Conservation (phyloP, 306 rosid species). For the Lathyrus tuberosus region DNA sequence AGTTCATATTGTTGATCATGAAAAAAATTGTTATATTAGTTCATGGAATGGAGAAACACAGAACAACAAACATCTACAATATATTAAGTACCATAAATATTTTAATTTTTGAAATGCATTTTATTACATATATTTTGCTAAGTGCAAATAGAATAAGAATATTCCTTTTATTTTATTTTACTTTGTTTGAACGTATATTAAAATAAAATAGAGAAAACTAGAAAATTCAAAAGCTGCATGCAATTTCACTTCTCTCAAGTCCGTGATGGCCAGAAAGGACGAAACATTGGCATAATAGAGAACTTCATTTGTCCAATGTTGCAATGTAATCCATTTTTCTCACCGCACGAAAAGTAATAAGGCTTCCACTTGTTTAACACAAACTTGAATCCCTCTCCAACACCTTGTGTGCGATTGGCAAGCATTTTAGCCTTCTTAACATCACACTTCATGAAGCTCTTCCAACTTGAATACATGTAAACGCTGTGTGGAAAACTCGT, state of each 20-base stretch:
- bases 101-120: too few relatives aligned
- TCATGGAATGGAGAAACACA: neutral
- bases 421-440: conserved; percentile 46
- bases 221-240: neutral
- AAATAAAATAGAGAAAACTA: neutral
- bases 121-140: neutral
- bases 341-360: conserved; percentile 67
- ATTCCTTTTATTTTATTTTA: conserved; percentile 5
- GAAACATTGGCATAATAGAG: conserved; percentile 51
- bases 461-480: conserved; percentile 48
- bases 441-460: conserved; percentile 62
- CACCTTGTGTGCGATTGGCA: conserved; percentile 55
- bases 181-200: neutral
- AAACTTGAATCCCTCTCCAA: conserved; percentile 59
- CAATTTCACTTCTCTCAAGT: conserved; percentile 33
- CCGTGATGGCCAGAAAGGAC: conserved; percentile 40
- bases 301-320: conserved; percentile 70
- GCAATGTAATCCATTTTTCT: conserved; percentile 65
- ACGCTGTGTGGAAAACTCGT: conserved; percentile 60
- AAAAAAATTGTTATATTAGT: neutral
- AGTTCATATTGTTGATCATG: neutral
- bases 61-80: neutral
- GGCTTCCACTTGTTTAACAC: conserved; percentile 58
- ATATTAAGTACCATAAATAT: neutral
- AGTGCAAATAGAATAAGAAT: neutral